Base-by-base conservation (phyloP, 2,329 filamentous ascomycete species). In the Stachybotrys elegans region DNA sequence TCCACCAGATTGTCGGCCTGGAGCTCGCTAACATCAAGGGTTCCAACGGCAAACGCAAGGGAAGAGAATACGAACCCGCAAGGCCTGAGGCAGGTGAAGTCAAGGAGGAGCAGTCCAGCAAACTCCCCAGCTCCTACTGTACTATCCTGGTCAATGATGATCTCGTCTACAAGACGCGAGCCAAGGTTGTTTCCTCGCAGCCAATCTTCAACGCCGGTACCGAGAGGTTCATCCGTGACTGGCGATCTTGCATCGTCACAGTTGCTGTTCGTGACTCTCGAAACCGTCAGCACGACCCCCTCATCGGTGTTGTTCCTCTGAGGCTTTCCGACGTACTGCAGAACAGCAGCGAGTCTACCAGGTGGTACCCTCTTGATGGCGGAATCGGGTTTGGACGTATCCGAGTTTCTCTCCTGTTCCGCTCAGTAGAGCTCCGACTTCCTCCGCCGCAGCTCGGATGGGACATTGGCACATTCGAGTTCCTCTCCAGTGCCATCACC, bases 191-290 rank as follows among this genome's bases (percentile, higher is more conserved):
- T 7, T 94, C 87, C 27, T 94, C 88, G 42, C 91, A 94, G 62
- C 93, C 93, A 2, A 96, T 97, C 51, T 97, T 95, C 76, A 96
- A 97, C 55, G 91, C 93, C 4, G 92, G 92, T 47, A 96, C 91
- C 0, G 93, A 98, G 60, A 81, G 86, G 12, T 97, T 97, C 56
- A 72, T 97, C 22, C 84, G 92, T 19, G 92, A 98, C 59, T 98
- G 93, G 93, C 79, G 89, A 50, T 93, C 88, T 16, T 78, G 80
- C 37, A 86, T 96, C 45, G 77, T 95, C 43, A 96, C 91, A 0
- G 76, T 97, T 40, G 87, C 88, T 1, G 90, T 96, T 14, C 85
- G 93, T 21, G 92, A 97, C 60, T 83, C 86, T 11, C 82, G 92
- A 25, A 88, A 96, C 63, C 79, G 92, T 43, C 84, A 98, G 66